Evolutionary conservation across 371 early-diverging fungal genomes (phyloP).

Genomic region (Haplosporangium sp.): DNA sequence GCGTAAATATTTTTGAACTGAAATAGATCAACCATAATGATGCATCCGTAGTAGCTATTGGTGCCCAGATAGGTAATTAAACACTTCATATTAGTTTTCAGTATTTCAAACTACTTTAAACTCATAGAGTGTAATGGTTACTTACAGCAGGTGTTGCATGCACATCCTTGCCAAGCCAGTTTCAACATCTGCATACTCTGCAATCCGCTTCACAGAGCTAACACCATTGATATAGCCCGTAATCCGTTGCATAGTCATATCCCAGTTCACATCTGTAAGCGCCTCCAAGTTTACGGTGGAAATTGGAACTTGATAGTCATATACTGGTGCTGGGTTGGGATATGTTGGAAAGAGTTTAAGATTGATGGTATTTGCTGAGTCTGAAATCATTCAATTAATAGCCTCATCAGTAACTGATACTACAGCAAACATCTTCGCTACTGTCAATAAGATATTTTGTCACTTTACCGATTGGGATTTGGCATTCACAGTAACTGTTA

Average conservation of each 20-base stretch:
- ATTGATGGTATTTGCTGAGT: constrained; percentile 77
- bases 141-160: constrained; percentile 85
- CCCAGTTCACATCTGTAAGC: constrained; percentile 83
- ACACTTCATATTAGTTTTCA: background rate
- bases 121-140: background rate
- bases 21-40: constrained; percentile 88
- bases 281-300: constrained; percentile 74
- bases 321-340: constrained; percentile 78
- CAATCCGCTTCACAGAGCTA: constrained; percentile 77
- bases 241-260: constrained; percentile 83
- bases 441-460: background rate
- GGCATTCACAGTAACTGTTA: constrained; percentile 88
- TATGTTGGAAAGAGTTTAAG: constrained; percentile 88
- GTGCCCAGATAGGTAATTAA: background rate
- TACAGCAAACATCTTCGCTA: too few relatives aligned
- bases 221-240: constrained; percentile 80
- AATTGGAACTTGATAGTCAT: constrained; percentile 89
- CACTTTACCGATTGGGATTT: constrained; percentile 82
- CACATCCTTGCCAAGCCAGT: constrained; percentile 77
- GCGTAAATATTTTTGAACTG: constrained; percentile 90
- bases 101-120: too few relatives aligned
- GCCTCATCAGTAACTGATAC: too few relatives aligned
- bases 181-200: constrained; percentile 82
- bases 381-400: constrained; percentile 46
- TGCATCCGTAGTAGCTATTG: constrained; percentile 84